Percentiles rank a stretch among this genome's conserved stretches.
phyloP scores from a whole-genome alignment of 805 yeast genomes.

The Ogataea glucozyma region DNA sequence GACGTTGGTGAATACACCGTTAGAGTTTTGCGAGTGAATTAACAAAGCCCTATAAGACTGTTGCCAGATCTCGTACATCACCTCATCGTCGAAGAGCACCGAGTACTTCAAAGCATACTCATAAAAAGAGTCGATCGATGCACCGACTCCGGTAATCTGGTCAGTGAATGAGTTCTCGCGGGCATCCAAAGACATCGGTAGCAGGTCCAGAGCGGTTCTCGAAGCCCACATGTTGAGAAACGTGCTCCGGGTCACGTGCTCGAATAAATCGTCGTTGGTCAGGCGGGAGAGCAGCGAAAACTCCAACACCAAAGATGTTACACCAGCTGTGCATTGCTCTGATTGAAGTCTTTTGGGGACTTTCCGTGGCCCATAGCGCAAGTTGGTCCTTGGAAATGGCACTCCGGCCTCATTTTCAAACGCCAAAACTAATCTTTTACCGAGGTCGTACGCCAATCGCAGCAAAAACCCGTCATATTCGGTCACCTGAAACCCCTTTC shows the following conservation, averaged over 20 bases:
- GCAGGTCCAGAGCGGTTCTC: slow-evolving; percentile 57
- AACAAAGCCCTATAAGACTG: slow-evolving; percentile 59
- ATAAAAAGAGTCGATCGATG: slow-evolving; percentile 86
- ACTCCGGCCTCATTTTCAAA: slow-evolving; percentile 63
- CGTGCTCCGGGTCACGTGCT: slow-evolving; percentile 57
- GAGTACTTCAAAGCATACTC: slow-evolving; percentile 84
- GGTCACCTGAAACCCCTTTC: slow-evolving; percentile 41
- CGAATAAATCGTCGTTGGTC: slow-evolving; percentile 75
- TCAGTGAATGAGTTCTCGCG: slow-evolving; percentile 49
- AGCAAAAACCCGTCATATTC: slow-evolving; percentile 74
- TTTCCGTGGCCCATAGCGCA: slow-evolving; percentile 50
- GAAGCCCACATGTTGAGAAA: slow-evolving; percentile 71
- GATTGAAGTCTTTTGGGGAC: slow-evolving; percentile 46
- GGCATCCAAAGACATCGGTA: slow-evolving; percentile 74
- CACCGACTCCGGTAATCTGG: slow-evolving; percentile 77
- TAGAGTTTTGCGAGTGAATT: slow-evolving; percentile 44
- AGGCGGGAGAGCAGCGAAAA: slow-evolving; percentile 72
- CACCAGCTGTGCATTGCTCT: slow-evolving; percentile 88
- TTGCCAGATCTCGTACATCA: slow-evolving; percentile 56
- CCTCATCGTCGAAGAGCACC: slow-evolving; percentile 65
- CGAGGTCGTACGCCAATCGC: slow-evolving; percentile 71
- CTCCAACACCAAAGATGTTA: slow-evolving; percentile 80
- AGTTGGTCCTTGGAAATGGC: slow-evolving; percentile 80
- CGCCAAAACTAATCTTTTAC: slow-evolving; percentile 67
- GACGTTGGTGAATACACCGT: slow-evolving; percentile 49